Conservation (phyloP, 2,329 filamentous ascomycete genomes). For the Conoideocrella luteorostrata region DNA sequence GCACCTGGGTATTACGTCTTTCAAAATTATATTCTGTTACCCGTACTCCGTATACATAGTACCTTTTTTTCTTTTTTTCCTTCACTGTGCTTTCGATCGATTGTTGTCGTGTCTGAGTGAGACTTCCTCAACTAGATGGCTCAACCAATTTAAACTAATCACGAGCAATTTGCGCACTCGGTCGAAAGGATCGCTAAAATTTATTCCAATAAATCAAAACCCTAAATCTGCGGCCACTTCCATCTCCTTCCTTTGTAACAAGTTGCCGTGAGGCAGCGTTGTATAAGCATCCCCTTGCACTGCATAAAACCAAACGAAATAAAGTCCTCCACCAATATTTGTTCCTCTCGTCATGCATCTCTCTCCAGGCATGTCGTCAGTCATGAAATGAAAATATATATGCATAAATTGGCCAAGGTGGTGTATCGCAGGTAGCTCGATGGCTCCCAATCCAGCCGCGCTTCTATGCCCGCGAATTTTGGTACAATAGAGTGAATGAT, state of each 20-base stretch:
- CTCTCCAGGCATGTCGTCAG: conserved; percentile 10
- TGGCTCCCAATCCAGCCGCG: background rate
- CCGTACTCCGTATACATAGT: too few species aligned
- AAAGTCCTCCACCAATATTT: conserved; percentile 8
- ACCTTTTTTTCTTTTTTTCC: background rate
- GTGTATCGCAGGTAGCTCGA: background rate
- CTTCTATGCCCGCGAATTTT: background rate
- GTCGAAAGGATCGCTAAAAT: background rate
- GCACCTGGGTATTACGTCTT: too few species aligned
- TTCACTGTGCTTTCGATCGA: background rate
- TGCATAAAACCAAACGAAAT: background rate
- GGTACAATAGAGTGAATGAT: conserved; percentile 1
- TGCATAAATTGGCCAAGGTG: conserved; percentile 4
- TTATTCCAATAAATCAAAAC: conserved; percentile 11
- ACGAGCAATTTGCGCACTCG: too few species aligned
- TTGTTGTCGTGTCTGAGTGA: background rate
- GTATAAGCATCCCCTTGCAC: conserved; percentile 21
- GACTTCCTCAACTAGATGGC: too few species aligned
- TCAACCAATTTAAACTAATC: too few species aligned
- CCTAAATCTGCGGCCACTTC: conserved; percentile 8
- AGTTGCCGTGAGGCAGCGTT: conserved; percentile 44
- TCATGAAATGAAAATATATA: conserved; percentile 11
- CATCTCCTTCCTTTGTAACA: conserved; percentile 20
- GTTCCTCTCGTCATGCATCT: background rate
- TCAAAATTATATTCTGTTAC: too few species aligned